Evolutionary conservation across 2,329 filamentous ascomycete species (phyloP).

Genomic region (Diaporthe sp.): DNA sequence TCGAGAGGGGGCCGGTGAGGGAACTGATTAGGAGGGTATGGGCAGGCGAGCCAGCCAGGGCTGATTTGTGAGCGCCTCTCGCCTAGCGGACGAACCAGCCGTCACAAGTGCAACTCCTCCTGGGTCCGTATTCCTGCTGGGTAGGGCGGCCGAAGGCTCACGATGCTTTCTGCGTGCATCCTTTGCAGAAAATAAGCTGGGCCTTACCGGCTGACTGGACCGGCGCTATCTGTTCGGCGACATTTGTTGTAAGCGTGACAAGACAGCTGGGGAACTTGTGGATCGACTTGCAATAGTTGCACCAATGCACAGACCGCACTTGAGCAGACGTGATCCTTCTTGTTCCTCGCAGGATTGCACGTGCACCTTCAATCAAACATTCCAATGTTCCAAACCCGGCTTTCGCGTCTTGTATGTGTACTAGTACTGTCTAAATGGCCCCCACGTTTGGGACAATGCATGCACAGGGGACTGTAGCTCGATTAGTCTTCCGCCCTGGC

Average conservation of each 20-base stretch:
- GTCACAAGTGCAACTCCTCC: neutral
- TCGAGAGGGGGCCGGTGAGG: slow-evolving; percentile 60
- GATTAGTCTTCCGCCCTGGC: neutral
- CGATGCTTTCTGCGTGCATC: neutral
- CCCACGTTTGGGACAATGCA: neutral
- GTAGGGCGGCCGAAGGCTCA: neutral
- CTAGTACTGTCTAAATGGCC: neutral
- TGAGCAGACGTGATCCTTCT: neutral
- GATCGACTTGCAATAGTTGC: neutral
- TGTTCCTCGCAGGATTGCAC: neutral
- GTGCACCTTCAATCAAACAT: neutral
- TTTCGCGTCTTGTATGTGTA: neutral
- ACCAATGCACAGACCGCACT: neutral
- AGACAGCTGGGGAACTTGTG: neutral
- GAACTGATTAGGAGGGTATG: slow-evolving; percentile 67
- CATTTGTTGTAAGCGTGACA: neutral
- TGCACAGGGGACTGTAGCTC: neutral
- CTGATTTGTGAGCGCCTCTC: slow-evolving; percentile 55
- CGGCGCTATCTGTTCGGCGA: neutral
- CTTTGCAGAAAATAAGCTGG: neutral
- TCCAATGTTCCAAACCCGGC: neutral
- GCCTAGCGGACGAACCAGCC: neutral
- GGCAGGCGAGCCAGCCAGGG: slow-evolving; percentile 65
- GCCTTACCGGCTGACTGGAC: neutral
- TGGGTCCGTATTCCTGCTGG: no score